Evolutionary conservation across 257 asterid species (phyloP), one percentile per base, ranked within the genome.

Genomic region (Lantana camara): DNA sequence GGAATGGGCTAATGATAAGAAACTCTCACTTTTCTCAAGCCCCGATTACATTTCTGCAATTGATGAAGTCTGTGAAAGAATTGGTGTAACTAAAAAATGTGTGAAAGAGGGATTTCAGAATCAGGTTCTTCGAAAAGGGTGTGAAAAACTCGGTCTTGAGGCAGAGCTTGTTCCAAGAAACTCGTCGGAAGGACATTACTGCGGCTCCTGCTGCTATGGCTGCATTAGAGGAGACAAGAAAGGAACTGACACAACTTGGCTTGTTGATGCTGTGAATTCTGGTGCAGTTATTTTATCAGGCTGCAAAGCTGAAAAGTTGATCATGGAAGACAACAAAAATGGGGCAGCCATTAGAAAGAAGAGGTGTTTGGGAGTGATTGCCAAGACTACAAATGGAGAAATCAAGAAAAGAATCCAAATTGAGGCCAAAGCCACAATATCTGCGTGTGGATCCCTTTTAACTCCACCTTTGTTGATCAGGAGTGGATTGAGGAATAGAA

Each of bases 211-310:
- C 54, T 73, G 85, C 57, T 92, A 73, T 8, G 98, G 98, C 0
- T 92, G 97, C 48, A 76, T 52, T 12, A 77, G 71, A 48, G 97
- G 95, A n/a, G 95, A 87, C 49, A 92, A 92, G 71, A 89, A 82
- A 51, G 97, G 97, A 9, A 81, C 97, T 0, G 96, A 89, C 24
- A 72, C 88, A 0, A 92, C 96, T 2, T 92, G 97, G 98, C 73
- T 92, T 5, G 97, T 92, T 4, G 96, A 92, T 51, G 96, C 97
- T 4, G 96, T 89, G 17, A 71, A 78, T 22, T 60, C 69, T 16
- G 96, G 93, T 2, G 96, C 97, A 0, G 96, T 87, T 37, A 78
- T 92, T 19, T 11, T 92, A 21, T 66, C 98, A 0, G 96, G 96
- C 5, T 73, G 82, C 49, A 82, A 92, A 66, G 96, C 95, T 0